Evolutionary conservation across 768 basidiomycete genomes (phyloP).

Genomic region (Cystobasidium tubakii): DNA sequence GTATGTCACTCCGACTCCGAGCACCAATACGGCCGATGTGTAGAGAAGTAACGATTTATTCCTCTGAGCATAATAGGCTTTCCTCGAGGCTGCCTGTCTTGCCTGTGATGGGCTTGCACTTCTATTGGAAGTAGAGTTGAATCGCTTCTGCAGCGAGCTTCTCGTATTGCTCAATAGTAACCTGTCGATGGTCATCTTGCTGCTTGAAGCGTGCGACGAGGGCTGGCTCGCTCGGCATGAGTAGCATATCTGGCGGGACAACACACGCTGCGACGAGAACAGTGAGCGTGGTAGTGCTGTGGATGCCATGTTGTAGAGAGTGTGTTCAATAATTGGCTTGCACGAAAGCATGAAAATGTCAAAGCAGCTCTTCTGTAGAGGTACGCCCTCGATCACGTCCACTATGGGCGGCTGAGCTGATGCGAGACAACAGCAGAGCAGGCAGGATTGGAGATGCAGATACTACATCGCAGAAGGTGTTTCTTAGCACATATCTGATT

Average conservation of each 20-base stretch:
- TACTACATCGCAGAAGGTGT: too few species aligned
- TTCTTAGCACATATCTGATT: too few species aligned
- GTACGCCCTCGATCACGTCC: too few species aligned
- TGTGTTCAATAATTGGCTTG: too few species aligned
- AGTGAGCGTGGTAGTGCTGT: not conserved
- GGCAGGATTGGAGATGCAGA: too few species aligned
- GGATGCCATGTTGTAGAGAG: not conserved
- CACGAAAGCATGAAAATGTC: too few species aligned
- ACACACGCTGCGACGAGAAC: not conserved
- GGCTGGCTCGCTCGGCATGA: not conserved
- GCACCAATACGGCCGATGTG: conserved; percentile 68
- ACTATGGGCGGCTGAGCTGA: too few species aligned
- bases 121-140: not conserved
- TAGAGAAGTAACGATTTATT: conserved; percentile 57
- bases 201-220: not conserved
- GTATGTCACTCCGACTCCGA: conserved; percentile 80
- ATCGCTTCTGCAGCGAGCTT: not conserved
- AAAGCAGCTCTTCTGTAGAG: too few species aligned
- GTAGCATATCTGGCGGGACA: not conserved
- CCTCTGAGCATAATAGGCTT: conserved; percentile 31
- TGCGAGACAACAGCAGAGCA: too few species aligned
- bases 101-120: not conserved
- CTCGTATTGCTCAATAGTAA: not conserved
- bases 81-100: not conserved
- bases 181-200: not conserved